Conservation (phyloP, 2,329 filamentous ascomycete species). For the Clathrospora elynae region DNA sequence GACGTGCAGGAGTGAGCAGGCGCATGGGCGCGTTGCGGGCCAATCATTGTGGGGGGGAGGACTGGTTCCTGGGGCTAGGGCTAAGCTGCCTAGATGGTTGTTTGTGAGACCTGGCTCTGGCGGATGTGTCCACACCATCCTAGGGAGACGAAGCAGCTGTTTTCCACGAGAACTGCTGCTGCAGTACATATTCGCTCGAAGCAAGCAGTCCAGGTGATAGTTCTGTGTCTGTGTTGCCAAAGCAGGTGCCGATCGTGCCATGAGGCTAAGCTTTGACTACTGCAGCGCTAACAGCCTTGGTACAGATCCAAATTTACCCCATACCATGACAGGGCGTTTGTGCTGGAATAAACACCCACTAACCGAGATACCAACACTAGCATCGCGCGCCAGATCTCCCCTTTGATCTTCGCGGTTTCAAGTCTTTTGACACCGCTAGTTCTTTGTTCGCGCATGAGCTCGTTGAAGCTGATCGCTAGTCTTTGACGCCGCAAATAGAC, state of each 20-base stretch:
- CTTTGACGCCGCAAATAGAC: constrained; percentile 14
- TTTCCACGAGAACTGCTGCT: not conserved
- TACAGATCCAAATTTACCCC: constrained; percentile 29
- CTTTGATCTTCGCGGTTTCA: constrained; percentile 28
- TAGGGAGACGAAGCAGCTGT: no score
- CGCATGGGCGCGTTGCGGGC: constrained; percentile 17
- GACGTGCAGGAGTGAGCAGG: no score
- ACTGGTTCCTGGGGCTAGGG: constrained; percentile 13
- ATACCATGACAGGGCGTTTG: constrained; percentile 14
- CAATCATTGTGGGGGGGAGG: constrained; percentile 22
- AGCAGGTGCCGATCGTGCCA: constrained; percentile 5
- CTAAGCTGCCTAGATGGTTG: constrained; percentile 5
- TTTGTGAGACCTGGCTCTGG: constrained; percentile 16
- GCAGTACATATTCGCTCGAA: not conserved
- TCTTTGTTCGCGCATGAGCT: no score
- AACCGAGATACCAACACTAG: constrained; percentile 2
- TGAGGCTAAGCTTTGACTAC: constrained; percentile 26
- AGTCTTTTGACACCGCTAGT: no score
- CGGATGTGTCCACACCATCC: constrained; percentile 3
- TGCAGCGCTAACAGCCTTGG: constrained; percentile 16
- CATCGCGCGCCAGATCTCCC: constrained; percentile 8
- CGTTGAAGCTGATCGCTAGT: no score
- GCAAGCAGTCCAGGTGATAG: not conserved
- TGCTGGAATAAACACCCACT: constrained; percentile 7
- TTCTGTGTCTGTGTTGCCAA: constrained; percentile 3